phyloP scores from a whole-genome alignment of 163 green algal species.

The Scenedesmus sp. region DNA sequence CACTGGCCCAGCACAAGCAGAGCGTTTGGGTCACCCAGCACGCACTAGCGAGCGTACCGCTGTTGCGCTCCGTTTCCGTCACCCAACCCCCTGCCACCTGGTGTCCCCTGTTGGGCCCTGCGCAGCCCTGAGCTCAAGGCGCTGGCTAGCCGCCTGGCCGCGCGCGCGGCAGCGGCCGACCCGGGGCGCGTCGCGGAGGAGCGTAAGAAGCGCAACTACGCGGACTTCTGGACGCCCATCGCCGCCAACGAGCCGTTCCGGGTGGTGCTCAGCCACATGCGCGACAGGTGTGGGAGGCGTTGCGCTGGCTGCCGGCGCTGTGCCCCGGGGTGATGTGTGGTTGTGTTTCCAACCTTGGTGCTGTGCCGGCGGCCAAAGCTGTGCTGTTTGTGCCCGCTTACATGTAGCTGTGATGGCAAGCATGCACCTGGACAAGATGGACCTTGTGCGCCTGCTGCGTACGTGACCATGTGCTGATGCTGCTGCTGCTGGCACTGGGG shows the following conservation, averaged over 20 bases:
- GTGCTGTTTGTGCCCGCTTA: no score
- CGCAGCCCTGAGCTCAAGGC: constrained; percentile 48
- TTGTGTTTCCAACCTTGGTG: no score
- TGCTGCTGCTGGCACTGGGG: neutral
- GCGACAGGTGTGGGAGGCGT: constrained; percentile 71
- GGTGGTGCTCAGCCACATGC: constrained; percentile 91
- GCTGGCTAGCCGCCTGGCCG: constrained; percentile 40
- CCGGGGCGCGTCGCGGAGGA: constrained; percentile 73
- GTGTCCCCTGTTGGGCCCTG: no score
- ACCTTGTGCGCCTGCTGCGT: neutral
- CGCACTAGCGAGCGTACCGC: no score
- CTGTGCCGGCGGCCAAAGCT: no score
- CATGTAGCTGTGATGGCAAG: no score
- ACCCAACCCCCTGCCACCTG: no score
- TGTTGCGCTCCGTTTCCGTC: no score
- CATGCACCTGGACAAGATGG: no score
- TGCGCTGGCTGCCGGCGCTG: neutral
- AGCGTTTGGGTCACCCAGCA: no score
- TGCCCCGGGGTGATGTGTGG: neutral
- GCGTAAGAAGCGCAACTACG: constrained; percentile 91
- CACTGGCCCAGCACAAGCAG: no score
- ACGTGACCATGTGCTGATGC: neutral
- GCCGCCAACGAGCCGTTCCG: constrained; percentile 92
- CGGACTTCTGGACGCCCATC: constrained; percentile 83
- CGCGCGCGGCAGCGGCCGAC: constrained; percentile 37